Conservation (phyloP, 805 yeast genomes). For the Spencermartinsiella europaea region DNA sequence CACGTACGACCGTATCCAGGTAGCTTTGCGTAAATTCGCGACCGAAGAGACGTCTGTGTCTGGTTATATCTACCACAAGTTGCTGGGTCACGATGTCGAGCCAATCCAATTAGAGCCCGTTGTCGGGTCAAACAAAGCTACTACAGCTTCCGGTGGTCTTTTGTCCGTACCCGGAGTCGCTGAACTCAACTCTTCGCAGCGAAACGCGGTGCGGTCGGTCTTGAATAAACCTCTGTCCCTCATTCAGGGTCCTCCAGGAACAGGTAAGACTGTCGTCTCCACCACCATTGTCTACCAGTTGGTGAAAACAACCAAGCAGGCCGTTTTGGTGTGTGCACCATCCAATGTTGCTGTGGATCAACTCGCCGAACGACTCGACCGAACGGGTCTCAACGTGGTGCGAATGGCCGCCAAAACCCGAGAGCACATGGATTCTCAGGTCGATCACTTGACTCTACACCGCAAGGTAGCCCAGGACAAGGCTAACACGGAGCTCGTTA, state of each 20-base stretch:
- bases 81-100: slow-evolving; percentile 74
- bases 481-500: slow-evolving; percentile 42
- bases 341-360: slow-evolving; percentile 95
- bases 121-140: too few species aligned
- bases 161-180: slow-evolving; percentile 59
- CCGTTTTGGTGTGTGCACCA: slow-evolving; percentile 87
- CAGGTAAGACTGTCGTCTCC: slow-evolving; percentile 92
- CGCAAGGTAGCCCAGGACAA: slow-evolving; percentile 23
- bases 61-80: slow-evolving; percentile 66
- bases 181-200: slow-evolving; percentile 71
- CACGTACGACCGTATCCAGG: slow-evolving; percentile 78
- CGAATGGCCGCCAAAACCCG: slow-evolving; percentile 71
- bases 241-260: slow-evolving; percentile 96
- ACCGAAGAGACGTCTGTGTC: slow-evolving; percentile 62
- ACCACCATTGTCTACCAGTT: slow-evolving; percentile 82
- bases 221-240: slow-evolving; percentile 67
- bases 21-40: slow-evolving; percentile 69
- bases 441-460: slow-evolving; percentile 54
- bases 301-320: slow-evolving; percentile 52
- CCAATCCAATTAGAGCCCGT: slow-evolving; percentile 47
- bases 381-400: slow-evolving; percentile 71
- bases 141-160: slow-evolving; percentile 30
- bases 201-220: slow-evolving; percentile 66
- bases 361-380: slow-evolving; percentile 64
- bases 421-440: slow-evolving; percentile 71